A percentile compares a stretch with the other conserved stretches of the same genome.
Evolutionary conservation across 768 basidiomycete genomes (phyloP).

Genomic region (Boletus fagicola): DNA sequence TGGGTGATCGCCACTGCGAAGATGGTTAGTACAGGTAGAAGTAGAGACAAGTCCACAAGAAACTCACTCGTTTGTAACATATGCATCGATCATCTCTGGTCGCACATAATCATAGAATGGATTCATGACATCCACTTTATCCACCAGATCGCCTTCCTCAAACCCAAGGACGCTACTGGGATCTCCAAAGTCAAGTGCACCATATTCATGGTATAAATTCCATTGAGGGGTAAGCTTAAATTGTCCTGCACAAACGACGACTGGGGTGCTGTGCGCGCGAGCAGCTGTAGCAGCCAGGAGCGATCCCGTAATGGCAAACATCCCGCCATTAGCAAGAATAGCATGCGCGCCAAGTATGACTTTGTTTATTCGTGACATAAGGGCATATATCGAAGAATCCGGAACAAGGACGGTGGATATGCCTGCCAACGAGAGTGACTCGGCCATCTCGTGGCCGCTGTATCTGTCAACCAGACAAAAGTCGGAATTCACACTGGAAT

Average conservation of each 20-base stretch:
- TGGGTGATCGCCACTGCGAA: slow-evolving; percentile 85
- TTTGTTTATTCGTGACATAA: slow-evolving; percentile 97
- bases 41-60: slow-evolving; percentile 6
- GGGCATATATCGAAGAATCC: slow-evolving; percentile 91
- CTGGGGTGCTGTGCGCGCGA: slow-evolving; percentile 84
- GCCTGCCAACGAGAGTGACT: slow-evolving; percentile 68
- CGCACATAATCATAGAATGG: slow-evolving; percentile 97
- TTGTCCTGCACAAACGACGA: slow-evolving; percentile 92
- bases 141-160: slow-evolving; percentile 74
- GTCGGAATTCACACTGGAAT: slow-evolving; percentile 5
- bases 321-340: slow-evolving; percentile 95
- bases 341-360: slow-evolving; percentile 92
- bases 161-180: slow-evolving; percentile 68
- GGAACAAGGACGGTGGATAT: slow-evolving; percentile 97
- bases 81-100: slow-evolving; percentile 89
- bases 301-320: slow-evolving; percentile 87
- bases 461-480: slow-evolving; percentile 48
- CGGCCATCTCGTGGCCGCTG: slow-evolving; percentile 82
- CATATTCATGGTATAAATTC: slow-evolving; percentile 86
- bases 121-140: slow-evolving; percentile 90
- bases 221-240: slow-evolving; percentile 94
- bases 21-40: slow-evolving; percentile 6
- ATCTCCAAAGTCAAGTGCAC: slow-evolving; percentile 75
- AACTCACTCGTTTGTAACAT: slow-evolving; percentile 95
- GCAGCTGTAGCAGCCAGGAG: slow-evolving; percentile 85